Base-by-base conservation (phyloP, 805 yeast genomes). In the Torulaspora quercuum region DNA sequence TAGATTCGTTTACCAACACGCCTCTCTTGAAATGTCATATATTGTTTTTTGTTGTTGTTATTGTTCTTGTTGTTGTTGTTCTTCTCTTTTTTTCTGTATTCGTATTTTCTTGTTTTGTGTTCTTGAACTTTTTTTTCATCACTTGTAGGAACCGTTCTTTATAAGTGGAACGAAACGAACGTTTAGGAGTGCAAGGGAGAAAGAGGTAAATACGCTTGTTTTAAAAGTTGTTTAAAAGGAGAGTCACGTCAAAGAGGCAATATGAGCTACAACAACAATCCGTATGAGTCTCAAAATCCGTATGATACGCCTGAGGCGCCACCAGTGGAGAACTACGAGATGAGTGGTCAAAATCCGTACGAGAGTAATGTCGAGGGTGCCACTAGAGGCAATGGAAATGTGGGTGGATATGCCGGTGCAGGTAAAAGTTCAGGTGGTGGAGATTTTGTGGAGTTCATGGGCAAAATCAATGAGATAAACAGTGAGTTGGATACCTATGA, bases 401-500 rank as follows among this genome's bases (percentile, higher is more conserved):
- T 32, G 5, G 39, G 38, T 19, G 39, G 35, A 12, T 33, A 21
- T 18, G 25, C 24, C 17, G 20, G 20, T 18, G 35, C 39, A 6
- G 30, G 39, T 2, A 36, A 37, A 17, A 57, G 48, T 21, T 53
- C 48, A 16, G 61, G 59, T 29, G 75, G 68, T 45, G 36, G 42
- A 16, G 82, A 76, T 49, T 76, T 78, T 57, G 76, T 78, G 37
- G 70, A 67, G 34, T 85, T 82, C 57, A 84, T 83, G 75, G 70
- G 73, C 45, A 78, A 76, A 52, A 76, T 83, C 42, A 80, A 80
- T 54, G 70, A 69, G 45, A 75, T 86, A 59, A 81, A 83, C 64
- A 72, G 72, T 44, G 77, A 77, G 50, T 71, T 86, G 46, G 80
- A 76, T 45, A 80, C 79, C 60, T 86, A 82, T 62, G 77, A 79